Conservation (phyloP, 345 rosid genomes). For the Ricinus communis region DNA sequence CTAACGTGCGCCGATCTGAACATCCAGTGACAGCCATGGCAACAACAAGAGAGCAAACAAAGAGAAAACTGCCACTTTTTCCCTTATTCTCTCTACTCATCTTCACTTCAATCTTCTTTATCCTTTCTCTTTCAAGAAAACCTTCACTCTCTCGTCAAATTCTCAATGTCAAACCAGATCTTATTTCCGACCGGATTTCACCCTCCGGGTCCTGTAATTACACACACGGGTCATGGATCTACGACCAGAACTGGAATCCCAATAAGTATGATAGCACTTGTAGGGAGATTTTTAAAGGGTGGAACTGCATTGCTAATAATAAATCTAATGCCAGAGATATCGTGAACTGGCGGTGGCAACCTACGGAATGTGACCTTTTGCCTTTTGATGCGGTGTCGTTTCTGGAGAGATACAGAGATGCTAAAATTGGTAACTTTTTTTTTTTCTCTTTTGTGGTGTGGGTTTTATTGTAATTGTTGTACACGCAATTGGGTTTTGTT, state of each 20-base stretch:
- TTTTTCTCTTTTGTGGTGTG: background rate
- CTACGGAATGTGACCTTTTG: conserved; percentile 55
- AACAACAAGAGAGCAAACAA: conserved; percentile 2
- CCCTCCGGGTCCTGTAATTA: conserved; percentile 46
- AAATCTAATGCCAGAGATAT: conserved; percentile 65
- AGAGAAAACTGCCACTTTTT: conserved; percentile 45
- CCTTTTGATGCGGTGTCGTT: conserved; percentile 63
- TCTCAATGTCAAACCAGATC: conserved; percentile 14
- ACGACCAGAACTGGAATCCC: conserved; percentile 44
- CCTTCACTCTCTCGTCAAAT: conserved; percentile 16
- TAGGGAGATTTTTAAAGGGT: conserved; percentile 92
- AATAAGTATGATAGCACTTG: conserved; percentile 55
- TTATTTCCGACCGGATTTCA: background rate
- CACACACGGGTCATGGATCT: conserved; percentile 78
- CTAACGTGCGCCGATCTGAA: background rate
- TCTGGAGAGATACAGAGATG: conserved; percentile 50
- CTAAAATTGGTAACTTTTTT: conserved; percentile 60
- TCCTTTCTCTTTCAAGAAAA: conserved; percentile 24
- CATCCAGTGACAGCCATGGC: background rate
- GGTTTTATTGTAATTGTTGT: background rate
- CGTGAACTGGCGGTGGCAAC: conserved; percentile 87
- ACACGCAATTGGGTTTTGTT: background rate
- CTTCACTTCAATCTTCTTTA: conserved; percentile 27
- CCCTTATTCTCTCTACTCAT: conserved; percentile 60
- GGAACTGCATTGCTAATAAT: conserved; percentile 74